A percentile compares a stretch with the other conserved stretches of the same genome.
phyloP scores from a whole-genome alignment of 2,329 filamentous ascomycete genomes.

The Colletotrichum somersetense region DNA sequence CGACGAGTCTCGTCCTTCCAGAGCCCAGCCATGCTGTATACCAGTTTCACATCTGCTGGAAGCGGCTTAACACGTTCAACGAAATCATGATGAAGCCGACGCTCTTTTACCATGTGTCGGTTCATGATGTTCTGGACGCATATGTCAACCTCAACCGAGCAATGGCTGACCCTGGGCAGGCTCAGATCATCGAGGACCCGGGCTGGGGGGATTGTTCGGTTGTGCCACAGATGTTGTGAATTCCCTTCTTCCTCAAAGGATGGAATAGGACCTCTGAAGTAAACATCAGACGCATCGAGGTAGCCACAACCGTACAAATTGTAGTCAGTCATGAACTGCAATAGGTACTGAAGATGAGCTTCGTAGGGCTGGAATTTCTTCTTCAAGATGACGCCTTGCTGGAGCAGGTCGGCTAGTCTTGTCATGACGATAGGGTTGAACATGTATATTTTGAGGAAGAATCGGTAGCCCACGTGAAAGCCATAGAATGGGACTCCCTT shows the following conservation, averaged over 20 bases:
- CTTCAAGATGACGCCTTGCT: constrained; percentile 89
- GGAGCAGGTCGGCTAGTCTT: constrained; percentile 86
- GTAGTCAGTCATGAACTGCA: constrained; percentile 99
- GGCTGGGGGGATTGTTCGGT: constrained; percentile 72
- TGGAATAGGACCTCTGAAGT: constrained; percentile 83
- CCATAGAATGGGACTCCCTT: constrained; percentile 98
- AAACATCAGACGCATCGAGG: constrained; percentile 77
- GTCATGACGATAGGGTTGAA: constrained; percentile 89
- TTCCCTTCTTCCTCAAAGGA: constrained; percentile 71
- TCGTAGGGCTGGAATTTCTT: constrained; percentile 91
- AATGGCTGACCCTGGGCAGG: constrained; percentile 86
- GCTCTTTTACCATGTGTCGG: constrained; percentile 77
- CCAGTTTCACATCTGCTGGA: constrained; percentile 79
- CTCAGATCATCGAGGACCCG: constrained; percentile 71
- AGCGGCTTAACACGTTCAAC: constrained; percentile 76
- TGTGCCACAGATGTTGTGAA: constrained; percentile 82
- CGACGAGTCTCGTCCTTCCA: constrained; percentile 92
- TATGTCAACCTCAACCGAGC: constrained; percentile 89
- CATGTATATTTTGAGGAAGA: constrained; percentile 95
- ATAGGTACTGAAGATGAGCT: constrained; percentile 89
- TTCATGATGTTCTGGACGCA: constrained; percentile 91
- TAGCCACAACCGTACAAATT: constrained; percentile 96
- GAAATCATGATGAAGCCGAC: constrained; percentile 90
- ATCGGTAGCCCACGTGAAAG: constrained; percentile 90
- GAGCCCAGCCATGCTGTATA: constrained; percentile 92